phyloP scores from a whole-genome alignment of 805 yeast genomes.

The Saccharomycopsis oosterbeekiorum region DNA sequence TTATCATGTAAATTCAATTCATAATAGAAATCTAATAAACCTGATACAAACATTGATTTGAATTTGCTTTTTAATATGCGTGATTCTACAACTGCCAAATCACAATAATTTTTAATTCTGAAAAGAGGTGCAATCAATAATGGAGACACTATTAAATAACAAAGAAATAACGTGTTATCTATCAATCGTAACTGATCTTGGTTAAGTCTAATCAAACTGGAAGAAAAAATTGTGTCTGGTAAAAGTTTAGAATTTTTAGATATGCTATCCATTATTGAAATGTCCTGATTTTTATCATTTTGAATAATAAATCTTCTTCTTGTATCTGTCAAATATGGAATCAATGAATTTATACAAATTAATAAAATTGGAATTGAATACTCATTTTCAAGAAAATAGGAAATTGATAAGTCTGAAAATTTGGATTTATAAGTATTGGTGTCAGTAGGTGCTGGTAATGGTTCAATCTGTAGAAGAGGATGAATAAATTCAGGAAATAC shows the following conservation, averaged over 20 bases:
- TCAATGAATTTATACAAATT: constrained; percentile 25
- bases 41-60: constrained; percentile 2
- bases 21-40: constrained; percentile 14
- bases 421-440: neutral
- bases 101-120: constrained; percentile 67
- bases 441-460: neutral
- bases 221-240: neutral
- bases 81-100: constrained; percentile 47
- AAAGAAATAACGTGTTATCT: constrained; percentile 70
- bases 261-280: constrained; percentile 13
- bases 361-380: neutral
- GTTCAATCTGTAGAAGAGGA: neutral
- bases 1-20: constrained; percentile 26
- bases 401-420: neutral
- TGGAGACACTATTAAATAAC: constrained; percentile 61
- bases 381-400: neutral
- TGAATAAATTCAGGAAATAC: constrained; percentile 33
- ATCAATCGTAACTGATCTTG: constrained; percentile 28
- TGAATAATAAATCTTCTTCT: constrained; percentile 31
- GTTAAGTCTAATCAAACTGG: neutral
- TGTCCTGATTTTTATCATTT: constrained; percentile 21
- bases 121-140: constrained; percentile 75
- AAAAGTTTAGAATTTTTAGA: neutral
- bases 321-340: constrained; percentile 39
- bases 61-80: constrained; percentile 31